These are phyloP conservation scores for Cantharellus cinnabarinus DNA, from an alignment of 768 basidiomycete species.

Conservation along the genomic window DNA sequence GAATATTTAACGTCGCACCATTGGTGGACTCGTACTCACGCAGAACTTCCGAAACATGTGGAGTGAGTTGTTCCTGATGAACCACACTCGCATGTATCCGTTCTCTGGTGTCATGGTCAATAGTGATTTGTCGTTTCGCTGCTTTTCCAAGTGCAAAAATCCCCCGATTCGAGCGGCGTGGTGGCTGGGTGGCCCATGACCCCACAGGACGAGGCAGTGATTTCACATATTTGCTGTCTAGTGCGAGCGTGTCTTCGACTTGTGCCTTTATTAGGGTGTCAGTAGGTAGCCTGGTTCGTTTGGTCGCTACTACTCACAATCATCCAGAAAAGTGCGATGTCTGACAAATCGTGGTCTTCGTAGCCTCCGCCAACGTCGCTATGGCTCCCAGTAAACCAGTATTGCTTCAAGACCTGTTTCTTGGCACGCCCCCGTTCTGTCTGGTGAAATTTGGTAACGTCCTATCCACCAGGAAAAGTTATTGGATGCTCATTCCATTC, in stretches of 20 bases:
- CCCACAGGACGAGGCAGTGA: background rate
- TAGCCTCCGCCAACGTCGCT: slow-evolving; percentile 1
- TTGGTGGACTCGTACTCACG: background rate
- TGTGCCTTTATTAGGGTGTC: background rate
- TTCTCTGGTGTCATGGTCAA: background rate
- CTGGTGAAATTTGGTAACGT: background rate
- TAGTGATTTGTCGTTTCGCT: background rate
- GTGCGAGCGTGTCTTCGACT: background rate
- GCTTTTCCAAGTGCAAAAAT: background rate
- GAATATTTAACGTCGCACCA: too few relatives aligned
- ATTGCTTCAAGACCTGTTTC: background rate
- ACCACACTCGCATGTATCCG: background rate
- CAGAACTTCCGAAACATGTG: background rate
- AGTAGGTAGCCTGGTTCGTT: background rate
- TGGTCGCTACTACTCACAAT: background rate
- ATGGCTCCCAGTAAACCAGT: slow-evolving; percentile 1
- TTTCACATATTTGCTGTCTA: background rate
- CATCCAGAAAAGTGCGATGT: slow-evolving; percentile 4
- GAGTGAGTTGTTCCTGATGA: background rate
- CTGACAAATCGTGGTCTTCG: slow-evolving; percentile 2
- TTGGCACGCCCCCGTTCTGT: background rate
- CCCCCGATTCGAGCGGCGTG: background rate
- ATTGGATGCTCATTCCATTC: background rate
- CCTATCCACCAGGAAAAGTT: background rate
- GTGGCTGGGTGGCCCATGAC: background rate